Evolutionary conservation across 495 filamentous ascomycete species (phyloP).

Genomic region (Penicillium pulvis): DNA sequence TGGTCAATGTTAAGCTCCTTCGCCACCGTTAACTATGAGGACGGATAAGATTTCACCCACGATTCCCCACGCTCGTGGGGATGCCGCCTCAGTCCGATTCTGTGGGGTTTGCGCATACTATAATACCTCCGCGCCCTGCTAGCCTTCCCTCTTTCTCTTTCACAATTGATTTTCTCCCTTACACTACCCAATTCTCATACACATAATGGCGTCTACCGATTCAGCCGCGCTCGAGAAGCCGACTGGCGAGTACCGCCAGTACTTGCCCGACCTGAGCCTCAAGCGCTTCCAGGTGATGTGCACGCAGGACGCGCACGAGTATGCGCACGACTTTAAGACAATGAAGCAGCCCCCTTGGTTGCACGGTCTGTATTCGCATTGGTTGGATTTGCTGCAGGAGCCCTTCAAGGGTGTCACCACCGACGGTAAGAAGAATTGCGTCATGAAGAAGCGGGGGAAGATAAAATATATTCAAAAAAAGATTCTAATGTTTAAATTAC

Average conservation of each 20-base stretch:
- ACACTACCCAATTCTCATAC: background rate
- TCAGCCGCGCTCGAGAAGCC: constrained; percentile 23
- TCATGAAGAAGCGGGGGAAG: background rate
- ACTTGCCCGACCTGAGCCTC: constrained; percentile 61
- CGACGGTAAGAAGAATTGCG: constrained; percentile 52
- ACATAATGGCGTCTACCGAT: constrained; percentile 10
- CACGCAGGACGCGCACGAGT: constrained; percentile 63
- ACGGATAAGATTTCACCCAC: constrained; percentile 31
- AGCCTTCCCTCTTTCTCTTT: constrained; percentile 2
- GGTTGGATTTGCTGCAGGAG: constrained; percentile 64
- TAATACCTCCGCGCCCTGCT: constrained; percentile 12
- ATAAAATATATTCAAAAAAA: background rate
- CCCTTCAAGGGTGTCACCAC: constrained; percentile 72
- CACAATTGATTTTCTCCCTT: background rate
- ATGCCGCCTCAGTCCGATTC: constrained; percentile 11
- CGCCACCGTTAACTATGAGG: constrained; percentile 4
- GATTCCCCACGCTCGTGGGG: constrained; percentile 31
- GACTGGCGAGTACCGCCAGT: constrained; percentile 54
- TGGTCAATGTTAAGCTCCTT: constrained; percentile 6
- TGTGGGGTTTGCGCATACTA: constrained; percentile 24
- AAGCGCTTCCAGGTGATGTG: constrained; percentile 65
- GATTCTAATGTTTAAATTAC: background rate
- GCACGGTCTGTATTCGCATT: constrained; percentile 65
- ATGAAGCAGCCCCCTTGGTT: constrained; percentile 66
- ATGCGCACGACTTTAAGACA: constrained; percentile 62